Conservation (phyloP, 31 red algal species). For the Porphyra umbilicalis region DNA sequence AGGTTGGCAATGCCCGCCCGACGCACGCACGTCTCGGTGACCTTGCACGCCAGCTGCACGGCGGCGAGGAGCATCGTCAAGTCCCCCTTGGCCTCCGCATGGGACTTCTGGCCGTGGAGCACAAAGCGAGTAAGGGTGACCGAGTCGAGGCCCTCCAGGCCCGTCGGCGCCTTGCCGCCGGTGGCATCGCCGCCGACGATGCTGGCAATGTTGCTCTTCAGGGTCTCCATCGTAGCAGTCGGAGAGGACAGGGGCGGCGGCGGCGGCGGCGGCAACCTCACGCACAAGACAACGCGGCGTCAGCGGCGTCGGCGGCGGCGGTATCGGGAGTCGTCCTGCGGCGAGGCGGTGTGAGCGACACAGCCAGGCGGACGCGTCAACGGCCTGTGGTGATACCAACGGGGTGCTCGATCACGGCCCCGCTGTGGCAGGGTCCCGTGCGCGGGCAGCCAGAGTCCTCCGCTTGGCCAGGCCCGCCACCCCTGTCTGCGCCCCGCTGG, state of each 20-base stretch:
- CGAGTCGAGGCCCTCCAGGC: constrained; percentile 86
- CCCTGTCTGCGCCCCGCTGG: no score
- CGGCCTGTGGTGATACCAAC: no score
- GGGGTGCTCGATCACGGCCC: no score
- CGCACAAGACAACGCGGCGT: no score
- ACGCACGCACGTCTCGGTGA: constrained; percentile 86
- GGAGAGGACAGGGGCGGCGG: constrained; percentile 1
- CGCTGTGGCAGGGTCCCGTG: no score
- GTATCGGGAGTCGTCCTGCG: no score
- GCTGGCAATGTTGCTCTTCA: constrained; percentile 6
- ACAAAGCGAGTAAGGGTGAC: constrained; percentile 97
- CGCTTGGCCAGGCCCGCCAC: no score
- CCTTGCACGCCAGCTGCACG: constrained; percentile 95
- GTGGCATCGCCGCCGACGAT: constrained; percentile 18
- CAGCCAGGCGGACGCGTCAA: no score
- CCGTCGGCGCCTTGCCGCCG: constrained; percentile 62
- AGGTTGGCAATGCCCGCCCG: constrained; percentile 96
- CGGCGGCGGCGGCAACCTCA: neutral
- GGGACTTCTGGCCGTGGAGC: constrained; percentile 77
- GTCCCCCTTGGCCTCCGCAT: constrained; percentile 83
- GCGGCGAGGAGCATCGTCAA: constrained; percentile 87
- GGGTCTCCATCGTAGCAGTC: constrained; percentile 14
- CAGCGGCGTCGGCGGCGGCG: no score
- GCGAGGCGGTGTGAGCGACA: no score
- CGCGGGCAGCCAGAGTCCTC: no score